Evolutionary conservation across 2,329 filamentous ascomycete species (phyloP).

Genomic region (Claviceps sorghi): DNA sequence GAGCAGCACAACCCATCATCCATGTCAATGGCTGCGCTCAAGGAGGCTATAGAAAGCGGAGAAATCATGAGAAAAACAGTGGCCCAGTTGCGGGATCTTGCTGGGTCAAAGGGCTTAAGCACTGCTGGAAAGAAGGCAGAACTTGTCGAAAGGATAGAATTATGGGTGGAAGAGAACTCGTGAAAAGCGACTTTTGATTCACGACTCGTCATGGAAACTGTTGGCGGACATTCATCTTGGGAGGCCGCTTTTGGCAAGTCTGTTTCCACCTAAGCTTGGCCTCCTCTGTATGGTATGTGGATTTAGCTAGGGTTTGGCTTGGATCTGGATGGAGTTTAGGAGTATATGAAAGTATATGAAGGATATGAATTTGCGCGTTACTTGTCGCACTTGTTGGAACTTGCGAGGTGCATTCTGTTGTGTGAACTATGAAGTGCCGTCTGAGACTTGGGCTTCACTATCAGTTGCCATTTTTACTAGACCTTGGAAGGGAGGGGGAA

Average conservation of each 20-base stretch:
- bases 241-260: not conserved
- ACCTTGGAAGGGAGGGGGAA: too few relatives aligned
- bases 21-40: constrained; percentile 32
- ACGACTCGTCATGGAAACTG: not conserved
- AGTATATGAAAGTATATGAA: too few relatives aligned
- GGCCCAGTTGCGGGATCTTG: constrained; percentile 34
- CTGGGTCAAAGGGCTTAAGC: constrained; percentile 32
- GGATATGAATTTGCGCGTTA: not conserved
- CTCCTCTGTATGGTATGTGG: not conserved
- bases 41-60: constrained; percentile 27
- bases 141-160: constrained; percentile 39
- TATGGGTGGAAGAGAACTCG: constrained; percentile 37
- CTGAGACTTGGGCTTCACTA: too few relatives aligned
- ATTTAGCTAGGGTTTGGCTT: not conserved
- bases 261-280: not conserved
- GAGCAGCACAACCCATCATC: constrained; percentile 20
- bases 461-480: too few relatives aligned
- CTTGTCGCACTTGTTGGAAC: not conserved
- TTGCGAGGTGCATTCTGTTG: not conserved
- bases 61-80: constrained; percentile 40
- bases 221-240: not conserved
- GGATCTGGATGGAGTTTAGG: too few relatives aligned
- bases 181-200: not conserved
- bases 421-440: too few relatives aligned
- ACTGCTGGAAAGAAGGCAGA: constrained; percentile 38